Evolutionary conservation across 2,329 filamentous ascomycete species (phyloP), one percentile per base, ranked within the genome.

Genomic region (Keithomyces neogunnii): DNA sequence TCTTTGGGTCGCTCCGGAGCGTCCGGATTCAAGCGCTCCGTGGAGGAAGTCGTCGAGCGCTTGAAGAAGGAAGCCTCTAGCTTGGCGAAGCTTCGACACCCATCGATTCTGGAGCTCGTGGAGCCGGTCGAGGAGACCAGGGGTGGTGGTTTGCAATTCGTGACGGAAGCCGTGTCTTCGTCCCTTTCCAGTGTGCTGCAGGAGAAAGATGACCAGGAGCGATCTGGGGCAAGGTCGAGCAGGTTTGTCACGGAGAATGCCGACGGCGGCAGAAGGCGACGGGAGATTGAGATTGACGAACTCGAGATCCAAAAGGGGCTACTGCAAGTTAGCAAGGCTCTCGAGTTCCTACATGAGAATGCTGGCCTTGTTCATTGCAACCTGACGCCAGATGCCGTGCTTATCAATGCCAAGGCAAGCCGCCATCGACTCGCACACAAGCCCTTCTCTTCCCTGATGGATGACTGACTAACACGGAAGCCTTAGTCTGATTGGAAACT

Each of bases 221-320:
- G 80, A 53, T 72, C 77, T 11, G 81, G 87, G 40, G 84, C 87
- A 9, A 77, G 89, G 54, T 76, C 83, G 3, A 90, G 88, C 66
- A 84, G 89, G 59, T 93, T 85, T 69, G 85, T 93, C 50, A 84
- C 88, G 2, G 89, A 93, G 62, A 86, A 90, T 58, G 75, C 84
- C 1, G 85, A 91, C 58, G 88, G 88, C 36, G 82, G 81, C 47
- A 77, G 82, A 57, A 79, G 84, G 60, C 76, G 89, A 60, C 79
- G 88, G 60, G 91, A 97, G 63, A 69, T 96, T 11, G 92, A 97
- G 66, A 89, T 99, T 55, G 93, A 99, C 64, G 93, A 97, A 70
- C 74, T 99, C 53, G 93, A 99, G 69, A 95, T 97, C 60, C 93
- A 99, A 67, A 99, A 99, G 69, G 93, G 93, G 0, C 69, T 99